Evolutionary conservation across 139 green algal genomes (phyloP), one percentile per base, ranked within the genome.

Genomic region (Asterochloris sp.): DNA sequence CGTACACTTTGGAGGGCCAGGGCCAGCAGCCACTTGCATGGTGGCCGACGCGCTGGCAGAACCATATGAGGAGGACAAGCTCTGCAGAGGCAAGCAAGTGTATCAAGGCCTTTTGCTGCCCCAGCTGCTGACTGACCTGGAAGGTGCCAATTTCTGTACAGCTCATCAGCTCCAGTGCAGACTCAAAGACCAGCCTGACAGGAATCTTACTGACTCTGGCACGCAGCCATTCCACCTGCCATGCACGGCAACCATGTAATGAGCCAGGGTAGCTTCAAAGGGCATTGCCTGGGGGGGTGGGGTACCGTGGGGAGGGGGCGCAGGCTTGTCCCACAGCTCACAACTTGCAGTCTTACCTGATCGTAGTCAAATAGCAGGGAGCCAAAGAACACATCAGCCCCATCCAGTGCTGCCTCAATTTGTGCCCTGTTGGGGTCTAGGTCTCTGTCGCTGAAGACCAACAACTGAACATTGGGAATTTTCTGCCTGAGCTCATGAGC

Each of bases 361-460:
- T 99, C 96, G 86, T 92, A 99, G 83, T 99, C 96, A 85, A 99
- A 99, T 6, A 99, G 88, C 71, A 99, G 91, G 66, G 85, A 94
- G 67, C 87, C 92, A 82, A 99, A 99, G 80, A 99, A 96, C 23
- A 95, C 90, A 86, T 99, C 95, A 13, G 96, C 95, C 1, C 73
- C 75, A 0, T 88, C 82, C 79, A 99, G 87, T 19, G 95, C 96
- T 4, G 89, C 90, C 74, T 93, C 91, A 69, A 99, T 80, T 79
- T 94, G 85, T 12, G 84, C 79, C 15, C 78, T 76, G 27, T 89
- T 82, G 0, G 84, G 71, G 0, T 80, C 78, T 14, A 99, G 90
- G 85, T 99, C 96, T 0, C 95, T 84, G 85, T 99, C 97, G 73
- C 87, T 94, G 86, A 98, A 99, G 19, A 99, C 96, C 12, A 68